Base-by-base conservation (phyloP, 441 rosid species). In the Populus trichocarpa region DNA sequence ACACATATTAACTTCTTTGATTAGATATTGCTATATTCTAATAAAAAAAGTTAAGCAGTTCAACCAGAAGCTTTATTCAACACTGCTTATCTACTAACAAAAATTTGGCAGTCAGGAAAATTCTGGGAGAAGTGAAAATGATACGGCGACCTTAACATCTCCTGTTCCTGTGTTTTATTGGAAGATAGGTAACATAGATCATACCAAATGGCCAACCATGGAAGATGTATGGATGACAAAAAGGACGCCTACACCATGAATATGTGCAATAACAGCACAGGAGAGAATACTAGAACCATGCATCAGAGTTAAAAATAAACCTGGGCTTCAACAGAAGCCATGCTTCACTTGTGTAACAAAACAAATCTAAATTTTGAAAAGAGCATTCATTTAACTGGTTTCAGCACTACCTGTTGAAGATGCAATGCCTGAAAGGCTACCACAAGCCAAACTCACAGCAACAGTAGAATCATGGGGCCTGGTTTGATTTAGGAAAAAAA, bases 401-500 rank as follows among this genome's bases (percentile, higher is more conserved):
- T 40, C 59, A 79, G 75, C 81, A 78, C 59, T 82, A 93, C 98
- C 97, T 79, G 99, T 95, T 76, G 99, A 93, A 66, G 99, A 93
- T 57, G 91, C 97, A 81, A 30, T 30, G 32, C 32, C 32, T 30
- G 32, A 30, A 30, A 30, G 32, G 3, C 32, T 30, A 30, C 32
- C 99, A 81, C 98, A 95, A 59, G 95, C 92, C 75, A 93, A 87
- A 83, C 99, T 93, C 75, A 89, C 86, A 69, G 85, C 79, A 36
- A 87, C 76, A 36, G 90, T 74, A 76, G 97, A 88, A 89, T 95
- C 98, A 76, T 90, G 76, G 8, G 96, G 95, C 89, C 99, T 95
- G 85, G 74, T 25, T 75, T 50, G 40, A 78, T 66, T 69, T 50
- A 38, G 38, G 33, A 25, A 69, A 76, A 76, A 69, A 42, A 25